These are phyloP conservation scores for Claviceps fusiformis DNA, from an alignment of 2,329 filamentous ascomycete genomes.

Conservation along the genomic window DNA sequence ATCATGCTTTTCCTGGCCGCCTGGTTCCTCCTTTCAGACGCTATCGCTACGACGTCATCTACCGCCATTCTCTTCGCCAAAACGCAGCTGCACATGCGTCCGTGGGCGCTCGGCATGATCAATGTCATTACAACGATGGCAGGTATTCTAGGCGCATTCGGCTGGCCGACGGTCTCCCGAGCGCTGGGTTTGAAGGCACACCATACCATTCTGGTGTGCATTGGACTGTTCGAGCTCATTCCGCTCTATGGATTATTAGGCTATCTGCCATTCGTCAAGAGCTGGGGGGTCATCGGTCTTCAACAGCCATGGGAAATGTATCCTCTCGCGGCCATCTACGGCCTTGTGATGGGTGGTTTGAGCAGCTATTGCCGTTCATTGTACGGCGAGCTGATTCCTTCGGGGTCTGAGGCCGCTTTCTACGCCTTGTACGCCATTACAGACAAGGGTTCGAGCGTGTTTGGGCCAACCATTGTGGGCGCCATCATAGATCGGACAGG, in stretches of 20 bases:
- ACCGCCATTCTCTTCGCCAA: conserved; percentile 95
- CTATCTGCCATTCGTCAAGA: conserved; percentile 66
- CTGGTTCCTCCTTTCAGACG: conserved; percentile 92
- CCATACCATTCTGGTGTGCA: conserved; percentile 86
- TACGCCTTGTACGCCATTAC: conserved; percentile 96
- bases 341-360: conserved; percentile 84
- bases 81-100: conserved; percentile 78
- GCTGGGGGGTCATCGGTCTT: conserved; percentile 67
- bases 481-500: conserved; percentile 77
- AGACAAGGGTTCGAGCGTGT: conserved; percentile 88
- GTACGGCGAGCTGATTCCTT: conserved; percentile 86
- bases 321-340: conserved; percentile 77
- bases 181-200: conserved; percentile 57
- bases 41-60: conserved; percentile 84
- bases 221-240: conserved; percentile 80
- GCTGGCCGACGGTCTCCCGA: conserved; percentile 70
- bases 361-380: conserved; percentile 85
- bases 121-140: conserved; percentile 80
- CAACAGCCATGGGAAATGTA: conserved; percentile 97
- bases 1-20: conserved; percentile 68
- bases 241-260: conserved; percentile 83
- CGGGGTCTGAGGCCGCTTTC: conserved; percentile 88
- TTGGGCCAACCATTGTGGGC: conserved; percentile 88
- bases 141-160: conserved; percentile 78
- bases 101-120: conserved; percentile 79